These are phyloP conservation scores for Lichtheimia corymbifera DNA, from an alignment of 371 early-diverging fungal genomes.

Conservation along the genomic window DNA sequence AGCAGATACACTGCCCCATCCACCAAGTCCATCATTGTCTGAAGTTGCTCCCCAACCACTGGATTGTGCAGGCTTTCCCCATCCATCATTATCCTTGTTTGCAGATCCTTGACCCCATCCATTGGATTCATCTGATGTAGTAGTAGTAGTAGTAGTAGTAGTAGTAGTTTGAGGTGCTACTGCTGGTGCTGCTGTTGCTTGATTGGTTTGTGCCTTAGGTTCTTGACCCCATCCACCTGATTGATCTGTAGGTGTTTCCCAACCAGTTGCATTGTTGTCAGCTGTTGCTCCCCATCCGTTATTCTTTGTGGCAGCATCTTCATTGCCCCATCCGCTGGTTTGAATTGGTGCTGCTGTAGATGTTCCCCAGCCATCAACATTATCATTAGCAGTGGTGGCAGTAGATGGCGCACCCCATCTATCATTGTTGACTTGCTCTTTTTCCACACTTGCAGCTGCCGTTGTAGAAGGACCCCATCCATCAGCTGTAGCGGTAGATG, in stretches of 20 bases:
- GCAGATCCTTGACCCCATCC: neutral
- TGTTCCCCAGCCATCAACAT: constrained; percentile 10
- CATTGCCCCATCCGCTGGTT: neutral
- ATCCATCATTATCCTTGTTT: neutral
- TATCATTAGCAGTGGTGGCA: neutral
- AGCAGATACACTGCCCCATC: too few relatives aligned
- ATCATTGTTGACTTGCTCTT: neutral
- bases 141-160: too few relatives aligned
- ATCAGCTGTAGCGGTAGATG: neutral
- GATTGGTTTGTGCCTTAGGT: too few relatives aligned
- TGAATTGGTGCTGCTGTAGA: neutral
- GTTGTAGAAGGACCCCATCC: constrained; percentile 2
- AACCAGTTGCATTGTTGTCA: neutral
- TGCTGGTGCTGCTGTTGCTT: too few relatives aligned
- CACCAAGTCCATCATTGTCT: too few relatives aligned
- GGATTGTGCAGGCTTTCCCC: neutral
- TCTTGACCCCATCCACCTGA: too few relatives aligned
- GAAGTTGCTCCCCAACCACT: too few relatives aligned
- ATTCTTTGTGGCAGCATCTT: neutral
- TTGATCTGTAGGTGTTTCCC: neutral
- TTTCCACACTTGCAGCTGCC: neutral
- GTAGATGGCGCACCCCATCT: constrained; percentile 6
- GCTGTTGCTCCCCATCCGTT: neutral
- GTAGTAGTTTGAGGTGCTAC: too few relatives aligned
- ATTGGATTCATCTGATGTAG: neutral